A percentile compares a stretch with the other conserved stretches of the same genome.
Evolutionary conservation across 1,139 yeast species (phyloP).

Genomic region (Candida albicans): DNA sequence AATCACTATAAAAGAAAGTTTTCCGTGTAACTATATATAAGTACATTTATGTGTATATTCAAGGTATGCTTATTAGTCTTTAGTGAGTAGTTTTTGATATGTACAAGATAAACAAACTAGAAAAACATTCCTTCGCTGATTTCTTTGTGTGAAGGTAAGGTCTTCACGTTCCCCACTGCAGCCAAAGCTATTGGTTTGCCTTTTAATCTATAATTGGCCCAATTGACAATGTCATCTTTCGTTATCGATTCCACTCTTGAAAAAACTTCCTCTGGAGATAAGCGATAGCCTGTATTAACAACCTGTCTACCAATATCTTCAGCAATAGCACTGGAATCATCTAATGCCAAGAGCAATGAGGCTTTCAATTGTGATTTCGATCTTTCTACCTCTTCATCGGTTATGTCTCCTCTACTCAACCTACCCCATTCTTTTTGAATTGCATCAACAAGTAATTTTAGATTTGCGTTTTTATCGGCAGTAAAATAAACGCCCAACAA

Average conservation of each 20-base stretch:
- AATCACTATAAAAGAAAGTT: constrained; percentile 1
- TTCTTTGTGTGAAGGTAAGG: constrained; percentile 59
- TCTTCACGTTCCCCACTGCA: constrained; percentile 78
- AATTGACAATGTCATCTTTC: constrained; percentile 74
- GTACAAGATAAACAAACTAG: constrained; percentile 10
- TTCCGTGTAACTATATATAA: neutral
- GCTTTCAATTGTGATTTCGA: constrained; percentile 96
- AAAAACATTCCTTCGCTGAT: constrained; percentile 42
- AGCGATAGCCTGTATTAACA: constrained; percentile 88
- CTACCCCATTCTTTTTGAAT: constrained; percentile 88
- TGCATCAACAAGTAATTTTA: constrained; percentile 67
- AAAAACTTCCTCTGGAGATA: constrained; percentile 91
- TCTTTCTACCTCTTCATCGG: constrained; percentile 86
- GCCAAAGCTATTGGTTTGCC: constrained; percentile 85
- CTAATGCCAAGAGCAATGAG: constrained; percentile 80
- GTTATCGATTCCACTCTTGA: constrained; percentile 78
- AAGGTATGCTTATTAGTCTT: no score
- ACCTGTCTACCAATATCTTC: constrained; percentile 98
- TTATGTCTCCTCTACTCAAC: constrained; percentile 69
- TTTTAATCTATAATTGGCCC: constrained; percentile 85
- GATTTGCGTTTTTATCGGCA: constrained; percentile 70
- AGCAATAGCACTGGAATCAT: constrained; percentile 94
- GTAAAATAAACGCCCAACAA: constrained; percentile 95
- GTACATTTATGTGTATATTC: no score
- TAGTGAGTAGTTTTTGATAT: constrained; percentile 1